phyloP scores from a whole-genome alignment of 768 basidiomycete genomes.

The Podaxis sp. region DNA sequence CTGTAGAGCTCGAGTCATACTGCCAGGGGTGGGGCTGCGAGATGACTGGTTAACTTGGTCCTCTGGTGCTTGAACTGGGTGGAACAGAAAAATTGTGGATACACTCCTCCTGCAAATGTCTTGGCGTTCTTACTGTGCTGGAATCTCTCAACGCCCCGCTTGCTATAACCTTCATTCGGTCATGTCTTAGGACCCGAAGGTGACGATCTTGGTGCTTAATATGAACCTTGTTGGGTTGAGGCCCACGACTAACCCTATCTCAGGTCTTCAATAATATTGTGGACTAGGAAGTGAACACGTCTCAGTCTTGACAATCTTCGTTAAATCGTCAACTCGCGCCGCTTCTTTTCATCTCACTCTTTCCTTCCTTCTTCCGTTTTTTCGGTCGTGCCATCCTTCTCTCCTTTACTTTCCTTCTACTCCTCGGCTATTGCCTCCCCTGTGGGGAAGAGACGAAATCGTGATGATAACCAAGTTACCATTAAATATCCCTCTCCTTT shows the following conservation, averaged over 20 bases:
- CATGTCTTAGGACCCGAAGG: not conserved
- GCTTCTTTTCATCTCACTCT: not conserved
- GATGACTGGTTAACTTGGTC: too few relatives aligned
- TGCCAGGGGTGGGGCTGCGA: too few relatives aligned
- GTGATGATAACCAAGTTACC: constrained; percentile 1
- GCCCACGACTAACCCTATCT: not conserved
- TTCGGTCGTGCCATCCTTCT: too few relatives aligned
- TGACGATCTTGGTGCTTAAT: not conserved
- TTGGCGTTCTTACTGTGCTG: too few relatives aligned
- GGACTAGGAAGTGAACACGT: not conserved
- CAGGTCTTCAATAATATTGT: not conserved
- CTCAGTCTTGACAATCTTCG: not conserved
- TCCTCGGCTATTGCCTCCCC: too few relatives aligned
- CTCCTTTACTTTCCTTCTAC: not conserved
- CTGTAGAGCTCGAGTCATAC: too few relatives aligned
- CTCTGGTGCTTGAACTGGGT: too few relatives aligned
- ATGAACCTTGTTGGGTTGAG: not conserved
- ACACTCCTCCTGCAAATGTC: too few relatives aligned
- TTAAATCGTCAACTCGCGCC: not conserved
- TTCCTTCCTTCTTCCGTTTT: not conserved
- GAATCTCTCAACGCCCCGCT: too few relatives aligned
- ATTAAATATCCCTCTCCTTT: not conserved
- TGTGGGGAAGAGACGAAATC: not conserved
- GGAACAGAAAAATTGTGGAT: too few relatives aligned
- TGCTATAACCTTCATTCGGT: too few relatives aligned